phyloP scores from a whole-genome alignment of 2,329 filamentous ascomycete genomes.

The Madurella mycetomatis region DNA sequence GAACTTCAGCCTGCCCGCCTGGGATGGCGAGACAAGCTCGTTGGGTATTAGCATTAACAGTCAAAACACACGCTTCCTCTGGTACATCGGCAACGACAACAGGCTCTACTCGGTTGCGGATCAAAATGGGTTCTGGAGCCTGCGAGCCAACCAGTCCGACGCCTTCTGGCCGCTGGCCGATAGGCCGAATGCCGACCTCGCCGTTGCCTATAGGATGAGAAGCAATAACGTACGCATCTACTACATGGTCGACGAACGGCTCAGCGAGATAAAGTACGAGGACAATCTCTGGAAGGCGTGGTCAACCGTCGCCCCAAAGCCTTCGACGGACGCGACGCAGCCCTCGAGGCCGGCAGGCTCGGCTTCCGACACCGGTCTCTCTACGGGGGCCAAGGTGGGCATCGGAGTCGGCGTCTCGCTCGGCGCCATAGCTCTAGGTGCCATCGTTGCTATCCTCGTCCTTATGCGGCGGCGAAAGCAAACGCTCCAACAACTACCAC shows the following conservation, averaged over 20 bases:
- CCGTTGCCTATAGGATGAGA: constrained; percentile 27
- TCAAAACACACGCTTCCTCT: constrained; percentile 29
- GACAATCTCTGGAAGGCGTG: constrained; percentile 31
- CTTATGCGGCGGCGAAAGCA: constrained; percentile 25
- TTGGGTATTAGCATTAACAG: constrained; percentile 31
- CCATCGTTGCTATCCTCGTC: constrained; percentile 27
- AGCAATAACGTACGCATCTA: constrained; percentile 30
- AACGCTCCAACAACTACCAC: neutral
- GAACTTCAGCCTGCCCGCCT: constrained; percentile 31
- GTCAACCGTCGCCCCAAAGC: constrained; percentile 23
- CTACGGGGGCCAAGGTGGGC: constrained; percentile 34
- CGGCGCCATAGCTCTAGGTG: constrained; percentile 30
- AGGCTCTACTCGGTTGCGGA: constrained; percentile 31
- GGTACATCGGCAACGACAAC: constrained; percentile 37
- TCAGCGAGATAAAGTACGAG: constrained; percentile 32
- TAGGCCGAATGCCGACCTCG: constrained; percentile 28
- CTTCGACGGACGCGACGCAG: neutral
- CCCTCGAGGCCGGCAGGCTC: neutral
- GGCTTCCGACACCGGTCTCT: constrained; percentile 26
- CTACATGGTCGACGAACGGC: constrained; percentile 31
- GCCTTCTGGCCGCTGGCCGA: constrained; percentile 33
- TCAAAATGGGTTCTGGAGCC: constrained; percentile 30
- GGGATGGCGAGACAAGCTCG: constrained; percentile 28
- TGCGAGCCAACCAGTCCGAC: constrained; percentile 22
- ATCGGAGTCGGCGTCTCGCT: constrained; percentile 34